These are phyloP conservation scores for Suillus subaureus DNA, from an alignment of 768 basidiomycete species.

Conservation along the genomic window DNA sequence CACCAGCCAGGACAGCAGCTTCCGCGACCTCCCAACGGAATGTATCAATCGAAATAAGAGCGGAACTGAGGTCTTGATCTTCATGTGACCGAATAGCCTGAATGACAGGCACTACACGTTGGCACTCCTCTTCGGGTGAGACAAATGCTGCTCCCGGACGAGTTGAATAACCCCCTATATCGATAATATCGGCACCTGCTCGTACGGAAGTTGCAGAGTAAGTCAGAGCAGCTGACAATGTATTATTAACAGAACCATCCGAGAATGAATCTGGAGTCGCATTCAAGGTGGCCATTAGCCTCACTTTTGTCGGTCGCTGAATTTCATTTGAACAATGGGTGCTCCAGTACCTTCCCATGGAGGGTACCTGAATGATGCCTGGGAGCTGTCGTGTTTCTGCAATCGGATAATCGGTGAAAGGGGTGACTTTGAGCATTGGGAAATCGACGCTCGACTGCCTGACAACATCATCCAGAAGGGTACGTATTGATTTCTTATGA, in stretches of 20 bases:
- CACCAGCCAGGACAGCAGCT: constrained; percentile 77
- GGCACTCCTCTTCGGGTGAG: constrained; percentile 65
- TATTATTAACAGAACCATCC: constrained; percentile 69
- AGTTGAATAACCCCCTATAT: constrained; percentile 94
- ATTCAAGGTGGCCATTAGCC: constrained; percentile 92
- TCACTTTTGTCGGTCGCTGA: constrained; percentile 44
- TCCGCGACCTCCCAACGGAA: constrained; percentile 79
- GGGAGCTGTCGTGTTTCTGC: constrained; percentile 14
- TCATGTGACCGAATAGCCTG: constrained; percentile 49
- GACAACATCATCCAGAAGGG: constrained; percentile 47
- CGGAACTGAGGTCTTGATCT: constrained; percentile 12
- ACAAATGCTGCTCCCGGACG: constrained; percentile 78
- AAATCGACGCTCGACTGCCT: constrained; percentile 34
- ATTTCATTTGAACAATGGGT: constrained; percentile 21
- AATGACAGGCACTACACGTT: constrained; percentile 74
- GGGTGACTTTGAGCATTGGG: constrained; percentile 72
- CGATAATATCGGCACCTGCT: constrained; percentile 75
- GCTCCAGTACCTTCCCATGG: constrained; percentile 26
- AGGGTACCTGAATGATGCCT: constrained; percentile 18
- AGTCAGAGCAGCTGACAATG: constrained; percentile 51
- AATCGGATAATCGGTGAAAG: constrained; percentile 63
- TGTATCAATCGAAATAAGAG: constrained; percentile 30
- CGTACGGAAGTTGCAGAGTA: constrained; percentile 52
- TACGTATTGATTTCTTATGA: constrained; percentile 46
- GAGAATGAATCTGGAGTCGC: constrained; percentile 96